Evolutionary conservation across 2,329 filamentous ascomycete species (phyloP).

Genomic region (Exophiala alcalophila): DNA sequence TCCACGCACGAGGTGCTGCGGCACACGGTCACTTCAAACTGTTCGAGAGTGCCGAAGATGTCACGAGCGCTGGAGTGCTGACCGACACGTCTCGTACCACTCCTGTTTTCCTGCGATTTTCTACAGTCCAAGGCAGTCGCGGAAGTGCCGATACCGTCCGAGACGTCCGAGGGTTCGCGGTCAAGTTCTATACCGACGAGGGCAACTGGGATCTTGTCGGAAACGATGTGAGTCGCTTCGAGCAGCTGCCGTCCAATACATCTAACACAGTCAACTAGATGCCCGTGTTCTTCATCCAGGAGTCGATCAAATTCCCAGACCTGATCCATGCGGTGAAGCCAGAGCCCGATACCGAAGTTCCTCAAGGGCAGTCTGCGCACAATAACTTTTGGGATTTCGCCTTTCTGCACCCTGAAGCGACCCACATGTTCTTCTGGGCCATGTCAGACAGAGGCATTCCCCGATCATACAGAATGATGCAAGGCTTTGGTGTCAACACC

Average conservation of each 20-base stretch:
- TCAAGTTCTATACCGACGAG: constrained; percentile 75
- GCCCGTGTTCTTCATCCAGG: constrained; percentile 73
- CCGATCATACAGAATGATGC: constrained; percentile 77
- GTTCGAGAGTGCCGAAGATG: constrained; percentile 60
- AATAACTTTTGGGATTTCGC: constrained; percentile 78
- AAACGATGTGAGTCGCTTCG: constrained; percentile 52
- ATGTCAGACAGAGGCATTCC: constrained; percentile 74
- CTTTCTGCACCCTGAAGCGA: constrained; percentile 65
- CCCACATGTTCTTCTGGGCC: constrained; percentile 76
- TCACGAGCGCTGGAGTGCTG: constrained; percentile 62
- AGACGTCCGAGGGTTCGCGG: constrained; percentile 77
- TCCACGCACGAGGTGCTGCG: constrained; percentile 63
- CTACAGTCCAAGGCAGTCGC: constrained; percentile 70
- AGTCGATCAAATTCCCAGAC: constrained; percentile 58
- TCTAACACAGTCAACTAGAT: constrained; percentile 41
- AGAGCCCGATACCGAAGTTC: constrained; percentile 67
- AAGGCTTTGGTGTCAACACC: constrained; percentile 81
- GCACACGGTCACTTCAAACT: constrained; percentile 67
- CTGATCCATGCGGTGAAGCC: constrained; percentile 60
- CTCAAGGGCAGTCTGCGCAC: constrained; percentile 67
- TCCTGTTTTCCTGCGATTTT: constrained; percentile 70
- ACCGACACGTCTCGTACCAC: constrained; percentile 67
- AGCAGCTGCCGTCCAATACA: too few species aligned
- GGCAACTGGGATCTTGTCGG: constrained; percentile 74
- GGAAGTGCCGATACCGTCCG: constrained; percentile 78